These are phyloP conservation scores for Triangularia setosa DNA, from an alignment of 2,329 filamentous ascomycete genomes.

Conservation along the genomic window DNA sequence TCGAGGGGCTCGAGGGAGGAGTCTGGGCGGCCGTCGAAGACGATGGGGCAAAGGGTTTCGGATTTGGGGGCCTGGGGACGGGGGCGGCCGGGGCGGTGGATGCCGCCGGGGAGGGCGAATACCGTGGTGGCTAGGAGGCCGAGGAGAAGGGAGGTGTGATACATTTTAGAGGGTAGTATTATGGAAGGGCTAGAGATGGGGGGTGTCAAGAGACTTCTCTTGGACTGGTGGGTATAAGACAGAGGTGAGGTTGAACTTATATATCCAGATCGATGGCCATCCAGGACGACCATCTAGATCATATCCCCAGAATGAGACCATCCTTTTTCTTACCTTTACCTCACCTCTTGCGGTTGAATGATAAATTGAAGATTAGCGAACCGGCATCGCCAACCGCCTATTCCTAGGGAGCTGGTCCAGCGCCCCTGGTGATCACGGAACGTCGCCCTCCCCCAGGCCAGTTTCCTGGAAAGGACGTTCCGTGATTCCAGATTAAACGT, in stretches of 20 bases:
- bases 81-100: not conserved
- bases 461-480: conserved; percentile 19
- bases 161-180: conserved; percentile 17
- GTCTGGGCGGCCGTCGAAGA: conserved; percentile 37
- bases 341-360: conserved; percentile 20
- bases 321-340: not conserved
- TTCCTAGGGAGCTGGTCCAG: not conserved
- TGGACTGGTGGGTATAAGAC: not conserved
- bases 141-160: conserved; percentile 19
- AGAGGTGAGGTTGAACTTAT: not conserved
- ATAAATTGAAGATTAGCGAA: conserved; percentile 15
- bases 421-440: conserved; percentile 6
- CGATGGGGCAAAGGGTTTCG: conserved; percentile 32
- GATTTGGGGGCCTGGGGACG: conserved; percentile 4
- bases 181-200: not conserved
- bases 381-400: conserved; percentile 20
- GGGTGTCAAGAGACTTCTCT: not conserved
- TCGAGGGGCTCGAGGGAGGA: conserved; percentile 25
- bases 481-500: conserved; percentile 21
- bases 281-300: not conserved
- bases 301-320: conserved; percentile 1
- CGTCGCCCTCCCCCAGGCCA: conserved; percentile 5
- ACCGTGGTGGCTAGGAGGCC: conserved; percentile 17
- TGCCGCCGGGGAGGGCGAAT: conserved; percentile 5
- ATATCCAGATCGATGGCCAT: not conserved